Evolutionary conservation across 1,139 yeast species (phyloP), one percentile per base, ranked within the genome.

Genomic region (Zhuliangozyma parablackwelliae): DNA sequence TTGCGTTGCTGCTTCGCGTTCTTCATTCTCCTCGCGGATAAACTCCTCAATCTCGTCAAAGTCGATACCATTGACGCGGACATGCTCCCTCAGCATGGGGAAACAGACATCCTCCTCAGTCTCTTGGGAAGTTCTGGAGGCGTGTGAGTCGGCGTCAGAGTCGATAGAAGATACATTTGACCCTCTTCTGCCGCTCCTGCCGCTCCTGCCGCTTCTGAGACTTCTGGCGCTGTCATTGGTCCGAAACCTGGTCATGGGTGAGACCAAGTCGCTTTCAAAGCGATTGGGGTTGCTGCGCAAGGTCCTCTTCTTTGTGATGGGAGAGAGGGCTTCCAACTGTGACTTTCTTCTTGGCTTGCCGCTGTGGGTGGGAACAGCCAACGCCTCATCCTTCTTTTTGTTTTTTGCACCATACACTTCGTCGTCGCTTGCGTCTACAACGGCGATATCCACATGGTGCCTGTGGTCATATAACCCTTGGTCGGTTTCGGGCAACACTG

Each of bases 91-190:
- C 36, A 80, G 69, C 87, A 88, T 84, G 1, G 98, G 97, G 64
- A 90, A 89, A 69, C 97, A 92, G 32, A 92, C 98, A 72, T 92
- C 97, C 56, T 90, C 97, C 55, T 90, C 97, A 0, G 96, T 88
- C 55, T 85, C 95, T 51, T 83, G 88, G 2, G 24, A 23, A 3
- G 24, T 7, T 46, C 88, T 69, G 9, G 86, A 80, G 2, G 81
- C 86, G 49, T 79, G 85, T 2, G 90, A 82, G 49, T 77, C 84
- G 10, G 73, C 75, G 45, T 82, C 90, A 45, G 80, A 74, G 50
- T 80, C 87, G 26, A 69, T 60, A 5, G 70, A 63, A 2, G 69
- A 56, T 4, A 16, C 16, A 16, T 16, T 16, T 16, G 16, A 16
- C 4, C 16, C 16, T 16, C 16, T 16, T 16, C 16, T 16, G 3